Evolutionary conservation across 805 yeast species (phyloP), one percentile per base, ranked within the genome.

Genomic region (Schizosaccharomyces japonicus): DNA sequence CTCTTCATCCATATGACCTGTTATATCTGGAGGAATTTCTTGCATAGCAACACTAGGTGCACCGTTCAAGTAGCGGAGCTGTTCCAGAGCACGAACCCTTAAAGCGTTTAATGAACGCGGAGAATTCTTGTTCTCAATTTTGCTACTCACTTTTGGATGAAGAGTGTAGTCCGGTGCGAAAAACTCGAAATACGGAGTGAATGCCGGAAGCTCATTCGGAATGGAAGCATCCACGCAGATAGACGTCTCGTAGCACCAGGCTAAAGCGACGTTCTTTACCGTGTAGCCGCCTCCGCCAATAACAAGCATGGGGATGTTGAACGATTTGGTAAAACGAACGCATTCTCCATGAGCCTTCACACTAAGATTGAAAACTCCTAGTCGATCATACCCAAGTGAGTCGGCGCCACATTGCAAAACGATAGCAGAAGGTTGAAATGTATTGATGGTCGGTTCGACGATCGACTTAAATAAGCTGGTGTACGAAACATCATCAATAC

Each of bases 381-480:
- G 68, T 55, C 94, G 72, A 66, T 90, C 99, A 39, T 95, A 94
- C 36, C 93, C 83, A 47, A 90, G 68, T 1, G 96, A 85, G 61
- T 90, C 99, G 27, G 95, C 98, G 45, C 99, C 99, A 66, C 95
- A 84, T 63, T 90, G 99, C 53, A 85, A 73, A n/a, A 90, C 95
- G 51, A 90, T 79, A 0, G 94, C 95, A 6, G 92, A 75, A 1
- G 99, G 99, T 62, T 81, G 94, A 63, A 80, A 90, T 50, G 76
- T 74, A 40, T 75, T 70, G 52, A 92, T 80, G 39, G 84, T 71
- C 2, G 95, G 96, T 60, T 84, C 95, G 55, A 92, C 77, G 45
- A 90, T 73, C 15, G 46, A 69, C 54, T 65, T 63, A 55, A 66
- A 66, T 5, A 87, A 76, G 53, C 85, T 77, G 66, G 84, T 85